Evolutionary conservation across 164 flowering plant species (phyloP), one percentile per base, ranked within the genome.

Genomic region (Stephania japonica): DNA sequence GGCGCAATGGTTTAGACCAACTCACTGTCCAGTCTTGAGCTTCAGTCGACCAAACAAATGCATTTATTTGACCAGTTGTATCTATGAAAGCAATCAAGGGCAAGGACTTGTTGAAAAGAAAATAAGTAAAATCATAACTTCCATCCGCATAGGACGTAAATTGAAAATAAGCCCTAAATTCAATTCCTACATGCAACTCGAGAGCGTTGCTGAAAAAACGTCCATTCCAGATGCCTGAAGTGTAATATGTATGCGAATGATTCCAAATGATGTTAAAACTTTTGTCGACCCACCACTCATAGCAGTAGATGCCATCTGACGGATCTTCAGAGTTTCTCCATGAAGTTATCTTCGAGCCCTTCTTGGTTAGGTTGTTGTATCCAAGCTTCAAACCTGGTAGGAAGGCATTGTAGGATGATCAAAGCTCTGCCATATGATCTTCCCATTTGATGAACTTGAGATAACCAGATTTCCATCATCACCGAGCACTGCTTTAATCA

Each of bases 391-490:
- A 74, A 5, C 72, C 76, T 7, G 74, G 73, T 8, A 32, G 4
- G 38, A 32, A 78, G 44, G 70, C 77, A 73, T 53, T 26, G 23
- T 13, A 21, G 38, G 38, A 32, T 32, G 38, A 32, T 32, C 38
- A 32, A 32, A 32, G 38, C 38, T 32, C 38, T 32, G 64, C 63
- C 76, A 69, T 9, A 59, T n/a, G 61, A 74, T 67, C 5, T 21
- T 23, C 25, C 75, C 68, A 26, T 72, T 70, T 47, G 71, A 76
- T 69, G 38, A 32, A 32, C 38, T 32, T 0, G 38, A 32, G 38
- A 78, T 27, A 63, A 78, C 83, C 64, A 83, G 79, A 70, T 80
- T 80, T 42, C 83, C 85, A 25, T 32, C 38, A 67, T 78, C 78
- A 1, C 59, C 53, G 61, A 80, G 71, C 27, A 70, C 72, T 10